Percentiles rank a stretch among this genome's conserved stretches.
These are phyloP conservation scores for Blastobotrys illinoisensis DNA, from an alignment of 1,139 yeast genomes.

Conservation along the genomic window DNA sequence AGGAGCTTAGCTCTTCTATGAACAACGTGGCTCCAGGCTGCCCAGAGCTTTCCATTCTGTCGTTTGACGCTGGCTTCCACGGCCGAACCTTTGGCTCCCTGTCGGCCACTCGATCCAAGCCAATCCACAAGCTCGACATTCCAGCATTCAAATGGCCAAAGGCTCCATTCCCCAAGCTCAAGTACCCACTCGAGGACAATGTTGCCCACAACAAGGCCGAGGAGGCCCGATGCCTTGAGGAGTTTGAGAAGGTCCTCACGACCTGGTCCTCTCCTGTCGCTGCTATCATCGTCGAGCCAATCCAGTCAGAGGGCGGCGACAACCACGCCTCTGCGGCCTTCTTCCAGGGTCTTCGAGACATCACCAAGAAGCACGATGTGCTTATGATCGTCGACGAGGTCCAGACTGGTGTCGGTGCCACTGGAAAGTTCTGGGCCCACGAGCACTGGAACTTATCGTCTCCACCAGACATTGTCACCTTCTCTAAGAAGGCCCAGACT, in stretches of 20 bases:
- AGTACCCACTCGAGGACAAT: conserved; percentile 62
- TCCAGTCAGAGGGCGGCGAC: conserved; percentile 86
- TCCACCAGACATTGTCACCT: conserved; percentile 77
- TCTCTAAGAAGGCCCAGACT: conserved; percentile 80
- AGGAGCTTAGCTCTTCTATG: conserved; percentile 61
- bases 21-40: conserved; percentile 64
- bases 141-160: conserved; percentile 87
- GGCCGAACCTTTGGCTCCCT: conserved; percentile 79
- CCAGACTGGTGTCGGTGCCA: conserved; percentile 84
- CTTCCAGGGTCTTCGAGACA: conserved; percentile 72
- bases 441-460: conserved; percentile 69
- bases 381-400: conserved; percentile 77
- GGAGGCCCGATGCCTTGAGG: conserved; percentile 60
- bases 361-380: conserved; percentile 62
- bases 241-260: conserved; percentile 50
- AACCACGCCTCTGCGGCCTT: conserved; percentile 71
- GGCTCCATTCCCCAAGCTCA: conserved; percentile 70
- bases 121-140: conserved; percentile 76
- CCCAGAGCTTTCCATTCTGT: conserved; percentile 66
- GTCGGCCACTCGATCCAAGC: conserved; percentile 74
- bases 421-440: conserved; percentile 83
- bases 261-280: conserved; percentile 66
- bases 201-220: conserved; percentile 53
- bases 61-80: conserved; percentile 73
- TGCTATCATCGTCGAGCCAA: conserved; percentile 71